phyloP scores from a whole-genome alignment of 345 rosid species.

The Viola odorata region DNA sequence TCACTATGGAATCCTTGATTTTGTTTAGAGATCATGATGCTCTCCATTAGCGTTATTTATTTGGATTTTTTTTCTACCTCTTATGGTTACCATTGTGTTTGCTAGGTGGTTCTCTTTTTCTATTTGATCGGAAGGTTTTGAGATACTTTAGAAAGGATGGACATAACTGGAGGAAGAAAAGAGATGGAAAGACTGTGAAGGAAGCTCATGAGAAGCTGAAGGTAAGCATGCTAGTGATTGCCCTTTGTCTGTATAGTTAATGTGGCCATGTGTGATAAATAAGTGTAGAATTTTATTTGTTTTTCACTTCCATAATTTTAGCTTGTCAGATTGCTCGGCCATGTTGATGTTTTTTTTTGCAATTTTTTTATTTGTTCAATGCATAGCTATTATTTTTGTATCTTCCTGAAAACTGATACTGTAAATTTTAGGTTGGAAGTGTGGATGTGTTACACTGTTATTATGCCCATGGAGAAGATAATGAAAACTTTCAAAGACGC shows the following conservation, averaged over 20 bases:
- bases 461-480: slow-evolving; percentile 96
- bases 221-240: slow-evolving; percentile 25
- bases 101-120: slow-evolving; percentile 91
- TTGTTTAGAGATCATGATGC: background rate
- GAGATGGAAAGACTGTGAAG: slow-evolving; percentile 49
- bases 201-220: slow-evolving; percentile 94
- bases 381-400: no score
- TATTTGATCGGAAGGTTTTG: slow-evolving; percentile 28
- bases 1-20: no score
- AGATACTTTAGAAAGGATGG: slow-evolving; percentile 30
- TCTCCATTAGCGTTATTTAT: background rate
- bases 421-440: slow-evolving; percentile 75
- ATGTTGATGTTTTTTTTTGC: background rate
- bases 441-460: slow-evolving; percentile 89
- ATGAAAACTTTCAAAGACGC: slow-evolving; percentile 87
- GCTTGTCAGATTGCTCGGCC: background rate
- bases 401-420: slow-evolving; percentile 13
- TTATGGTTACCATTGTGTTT: background rate
- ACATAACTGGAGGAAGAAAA: slow-evolving; percentile 31
- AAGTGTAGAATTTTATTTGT: background rate
- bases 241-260: background rate
- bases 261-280: background rate
- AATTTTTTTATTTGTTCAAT: background rate
- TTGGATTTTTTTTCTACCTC: background rate
- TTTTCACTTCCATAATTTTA: background rate